These are phyloP conservation scores for Fomitopsis pinicola DNA, from an alignment of 1,284 basidiomycete genomes.

Conservation along the genomic window DNA sequence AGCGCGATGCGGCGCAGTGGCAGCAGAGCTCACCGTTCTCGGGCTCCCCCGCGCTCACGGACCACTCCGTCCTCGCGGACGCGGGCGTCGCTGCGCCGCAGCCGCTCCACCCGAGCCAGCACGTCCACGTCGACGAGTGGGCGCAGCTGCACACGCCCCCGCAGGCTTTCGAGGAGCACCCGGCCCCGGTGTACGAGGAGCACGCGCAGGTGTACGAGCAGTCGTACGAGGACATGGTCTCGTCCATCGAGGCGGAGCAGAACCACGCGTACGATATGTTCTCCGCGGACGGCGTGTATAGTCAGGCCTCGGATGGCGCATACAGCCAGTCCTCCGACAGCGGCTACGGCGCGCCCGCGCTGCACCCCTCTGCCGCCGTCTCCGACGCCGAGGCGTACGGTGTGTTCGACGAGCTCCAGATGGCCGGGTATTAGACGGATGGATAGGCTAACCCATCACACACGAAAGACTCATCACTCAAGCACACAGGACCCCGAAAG, in stretches of 20 bases:
- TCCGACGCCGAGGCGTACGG: neutral
- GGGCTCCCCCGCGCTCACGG: conserved; percentile 40
- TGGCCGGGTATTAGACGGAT: neutral
- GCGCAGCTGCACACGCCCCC: neutral
- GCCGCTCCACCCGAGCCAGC: conserved; percentile 12
- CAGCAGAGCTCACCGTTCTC: conserved; percentile 36
- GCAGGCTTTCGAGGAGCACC: neutral
- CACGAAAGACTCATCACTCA: neutral
- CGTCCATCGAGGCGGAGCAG: neutral
- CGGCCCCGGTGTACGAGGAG: neutral
- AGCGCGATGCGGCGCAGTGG: conserved; percentile 11
- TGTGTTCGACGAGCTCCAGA: neutral
- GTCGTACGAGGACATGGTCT: neutral
- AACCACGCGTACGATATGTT: neutral
- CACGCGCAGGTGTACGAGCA: conserved; percentile 13
- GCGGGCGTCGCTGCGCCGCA: neutral
- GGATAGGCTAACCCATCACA: neutral
- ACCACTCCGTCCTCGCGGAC: conserved; percentile 27
- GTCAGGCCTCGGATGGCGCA: neutral
- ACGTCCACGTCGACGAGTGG: conserved; percentile 9
- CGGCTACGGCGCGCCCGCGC: neutral
- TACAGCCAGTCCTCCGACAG: neutral
- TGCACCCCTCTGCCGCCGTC: neutral
- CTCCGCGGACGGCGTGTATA: neutral
- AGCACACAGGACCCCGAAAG: neutral